Conservation (phyloP, 1,284 basidiomycete species). For the Nidula niveotomentosa region DNA sequence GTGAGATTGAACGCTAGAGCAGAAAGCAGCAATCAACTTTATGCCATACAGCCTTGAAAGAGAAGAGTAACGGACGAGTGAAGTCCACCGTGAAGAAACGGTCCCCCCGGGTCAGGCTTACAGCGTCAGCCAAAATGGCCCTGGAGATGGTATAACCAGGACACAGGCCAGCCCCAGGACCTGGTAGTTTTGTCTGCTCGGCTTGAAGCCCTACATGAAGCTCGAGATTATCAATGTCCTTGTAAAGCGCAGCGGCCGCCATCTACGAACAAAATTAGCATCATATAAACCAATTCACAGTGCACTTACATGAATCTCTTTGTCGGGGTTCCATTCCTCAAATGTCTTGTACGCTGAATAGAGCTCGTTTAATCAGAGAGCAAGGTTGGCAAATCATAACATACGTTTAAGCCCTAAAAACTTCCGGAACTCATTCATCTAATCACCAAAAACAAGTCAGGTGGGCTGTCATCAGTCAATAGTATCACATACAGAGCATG, state of each 20-base stretch:
- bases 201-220: slow-evolving; percentile 78
- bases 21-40: background rate
- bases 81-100: slow-evolving; percentile 80
- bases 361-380: background rate
- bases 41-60: background rate
- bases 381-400: slow-evolving; percentile 5
- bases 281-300: background rate
- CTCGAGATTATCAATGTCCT: slow-evolving; percentile 76
- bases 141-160: slow-evolving; percentile 89
- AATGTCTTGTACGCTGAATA: slow-evolving; percentile 57
- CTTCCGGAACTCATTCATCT: slow-evolving; percentile 53
- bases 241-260: slow-evolving; percentile 70
- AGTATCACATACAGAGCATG: slow-evolving; percentile 57
- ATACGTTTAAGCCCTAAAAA: slow-evolving; percentile 44
- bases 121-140: slow-evolving; percentile 83
- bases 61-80: slow-evolving; percentile 46
- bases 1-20: slow-evolving; percentile 69
- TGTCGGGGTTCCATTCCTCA: slow-evolving; percentile 78
- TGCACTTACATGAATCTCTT: slow-evolving; percentile 54
- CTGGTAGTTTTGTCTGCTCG: slow-evolving; percentile 69
- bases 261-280: slow-evolving; percentile 30
- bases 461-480: too few species aligned
- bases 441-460: background rate
- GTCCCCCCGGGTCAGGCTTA: slow-evolving; percentile 71
- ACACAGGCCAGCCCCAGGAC: slow-evolving; percentile 79